These are phyloP conservation scores for Terana coerulea DNA, from an alignment of 768 basidiomycete genomes.

Conservation along the genomic window DNA sequence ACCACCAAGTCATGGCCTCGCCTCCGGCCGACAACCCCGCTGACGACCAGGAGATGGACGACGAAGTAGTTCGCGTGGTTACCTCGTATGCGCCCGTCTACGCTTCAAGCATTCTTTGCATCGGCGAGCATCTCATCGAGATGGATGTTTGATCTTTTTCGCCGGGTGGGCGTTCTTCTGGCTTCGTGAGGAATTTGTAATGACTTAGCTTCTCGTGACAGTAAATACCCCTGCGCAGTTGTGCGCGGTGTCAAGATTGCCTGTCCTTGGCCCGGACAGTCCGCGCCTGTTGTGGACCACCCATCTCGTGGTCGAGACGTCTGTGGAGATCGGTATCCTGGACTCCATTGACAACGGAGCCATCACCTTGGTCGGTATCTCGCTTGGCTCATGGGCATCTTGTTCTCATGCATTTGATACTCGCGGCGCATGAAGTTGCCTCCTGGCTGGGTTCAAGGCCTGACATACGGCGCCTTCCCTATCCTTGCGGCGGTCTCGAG, in stretches of 20 bases:
- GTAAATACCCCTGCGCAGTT: slow-evolving; percentile 35
- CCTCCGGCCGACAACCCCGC: neutral
- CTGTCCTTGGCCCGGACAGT: slow-evolving; percentile 25
- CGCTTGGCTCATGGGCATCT: neutral
- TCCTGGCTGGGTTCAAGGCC: slow-evolving; percentile 15
- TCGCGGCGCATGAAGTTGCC: slow-evolving; percentile 17
- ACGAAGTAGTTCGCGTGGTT: slow-evolving; percentile 14
- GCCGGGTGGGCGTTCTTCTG: slow-evolving; percentile 33
- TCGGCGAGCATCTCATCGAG: slow-evolving; percentile 30
- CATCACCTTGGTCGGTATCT: slow-evolving; percentile 19
- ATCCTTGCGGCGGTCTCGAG: slow-evolving; percentile 16
- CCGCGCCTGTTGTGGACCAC: slow-evolving; percentile 29
- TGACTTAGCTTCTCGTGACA: slow-evolving; percentile 27
- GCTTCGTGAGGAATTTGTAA: slow-evolving; percentile 23
- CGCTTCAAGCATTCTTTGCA: slow-evolving; percentile 30
- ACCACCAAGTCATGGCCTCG: slow-evolving; percentile 4
- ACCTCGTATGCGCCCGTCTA: slow-evolving; percentile 30
- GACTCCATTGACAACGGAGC: slow-evolving; percentile 29
- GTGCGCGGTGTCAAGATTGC: slow-evolving; percentile 31
- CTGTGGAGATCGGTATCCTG: slow-evolving; percentile 34
- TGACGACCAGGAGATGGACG: slow-evolving; percentile 3
- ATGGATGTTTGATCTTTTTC: neutral
- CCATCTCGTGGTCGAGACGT: slow-evolving; percentile 40
- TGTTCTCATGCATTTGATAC: neutral
- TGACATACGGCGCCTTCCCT: slow-evolving; percentile 19